Base-by-base conservation (phyloP, 495 filamentous ascomycete genomes). In the Cenococcum geophilum region DNA sequence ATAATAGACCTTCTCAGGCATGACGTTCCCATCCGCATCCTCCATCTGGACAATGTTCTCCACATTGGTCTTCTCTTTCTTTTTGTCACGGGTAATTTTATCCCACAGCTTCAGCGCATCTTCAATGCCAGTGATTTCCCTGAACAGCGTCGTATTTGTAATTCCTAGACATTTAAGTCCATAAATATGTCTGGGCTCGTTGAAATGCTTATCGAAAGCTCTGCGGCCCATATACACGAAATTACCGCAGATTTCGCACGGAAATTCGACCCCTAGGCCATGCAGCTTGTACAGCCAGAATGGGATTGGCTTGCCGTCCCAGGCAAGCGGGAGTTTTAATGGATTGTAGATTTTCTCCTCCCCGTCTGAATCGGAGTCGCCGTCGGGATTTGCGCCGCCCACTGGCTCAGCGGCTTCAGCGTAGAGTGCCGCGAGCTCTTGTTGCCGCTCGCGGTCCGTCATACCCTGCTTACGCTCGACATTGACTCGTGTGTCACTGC, bases 231-330 rank as follows among this genome's bases (percentile, higher is more conserved):
- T 95, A 76, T 98, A 98, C 52, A 97, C 91, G 70, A 88, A 96
- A 74, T 97, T 97, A 52, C 93, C 93, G 72, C 95, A 98, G 45
- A 98, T 89, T 69, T 97, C 92, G 76, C 93, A 98, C 3, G 86
- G 80, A 64, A 96, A 96, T 68, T 98, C 93, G 37, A 96, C 91
- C 9, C 93, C 93, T 9, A 98, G 79, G 12, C 93, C 93, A 70
- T 98, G 93, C 16, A 98, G 79, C 68, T 96, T 92, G 80, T 97
- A 98, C 1, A 98, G 83, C 93, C 93, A 98, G 78, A 92, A 97
- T 14, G 93, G 93, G 68, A 98, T 98, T 16, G 93, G 93, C 71
- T 97, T 97, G 37, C 95, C 92, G 67, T 98, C 93, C 93, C 93
- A 98, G 4, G 89, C 92, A 18, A 97, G 79, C 5, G 93, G 93